These are phyloP conservation scores for Melaleuca alternifolia DNA, from an alignment of 345 rosid genomes.

Conservation along the genomic window DNA sequence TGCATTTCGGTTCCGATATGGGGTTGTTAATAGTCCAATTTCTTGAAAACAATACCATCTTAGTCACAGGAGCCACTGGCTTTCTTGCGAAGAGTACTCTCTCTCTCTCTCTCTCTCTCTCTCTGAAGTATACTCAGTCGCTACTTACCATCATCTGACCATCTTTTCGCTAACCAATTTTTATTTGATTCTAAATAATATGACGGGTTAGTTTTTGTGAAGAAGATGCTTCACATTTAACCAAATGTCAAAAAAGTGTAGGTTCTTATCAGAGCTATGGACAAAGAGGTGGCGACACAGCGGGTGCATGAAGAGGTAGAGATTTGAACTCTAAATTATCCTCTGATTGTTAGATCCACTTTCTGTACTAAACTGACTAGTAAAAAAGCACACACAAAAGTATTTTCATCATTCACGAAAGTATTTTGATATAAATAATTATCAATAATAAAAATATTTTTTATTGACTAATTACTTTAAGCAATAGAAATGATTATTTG, in stretches of 20 bases:
- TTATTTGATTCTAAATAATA: background rate
- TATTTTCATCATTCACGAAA: background rate
- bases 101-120: no score
- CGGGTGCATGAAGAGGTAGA: background rate
- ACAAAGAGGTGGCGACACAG: background rate
- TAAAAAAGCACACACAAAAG: background rate
- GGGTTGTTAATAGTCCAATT: background rate
- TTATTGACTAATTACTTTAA: no score
- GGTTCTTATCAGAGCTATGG: background rate
- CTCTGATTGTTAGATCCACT: background rate
- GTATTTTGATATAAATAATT: background rate
- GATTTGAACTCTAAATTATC: background rate
- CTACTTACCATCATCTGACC: background rate
- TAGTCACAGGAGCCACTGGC: constrained; percentile 6
- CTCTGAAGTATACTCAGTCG: no score
- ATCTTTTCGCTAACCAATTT: background rate
- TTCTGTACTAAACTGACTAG: background rate
- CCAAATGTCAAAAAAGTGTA: background rate
- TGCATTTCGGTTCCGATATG: background rate
- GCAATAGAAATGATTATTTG: no score
- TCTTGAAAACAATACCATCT: constrained; percentile 1
- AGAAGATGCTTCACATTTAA: background rate
- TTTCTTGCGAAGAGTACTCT: no score
- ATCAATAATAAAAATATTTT: background rate
- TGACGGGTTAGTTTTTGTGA: background rate